These are phyloP conservation scores for Malassezia slooffiae DNA, from an alignment of 1,284 basidiomycete genomes.

Conservation along the genomic window DNA sequence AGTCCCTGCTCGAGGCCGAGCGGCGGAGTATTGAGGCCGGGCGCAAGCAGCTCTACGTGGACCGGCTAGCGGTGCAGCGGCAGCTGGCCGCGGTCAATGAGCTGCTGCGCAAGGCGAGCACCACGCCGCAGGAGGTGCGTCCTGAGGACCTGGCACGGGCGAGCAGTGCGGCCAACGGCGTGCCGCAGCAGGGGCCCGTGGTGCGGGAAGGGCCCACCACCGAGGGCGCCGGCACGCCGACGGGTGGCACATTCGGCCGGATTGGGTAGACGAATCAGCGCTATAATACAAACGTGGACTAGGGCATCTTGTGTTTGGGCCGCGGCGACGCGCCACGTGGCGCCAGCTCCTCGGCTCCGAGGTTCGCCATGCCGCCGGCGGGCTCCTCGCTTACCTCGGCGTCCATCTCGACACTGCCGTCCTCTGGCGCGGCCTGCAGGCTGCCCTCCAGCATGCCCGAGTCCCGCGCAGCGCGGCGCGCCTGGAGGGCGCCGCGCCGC, in stretches of 20 bases:
- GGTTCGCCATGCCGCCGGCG: too few species aligned
- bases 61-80: conserved; percentile 38
- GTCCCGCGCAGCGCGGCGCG: conserved; percentile 8
- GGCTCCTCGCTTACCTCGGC: too few species aligned
- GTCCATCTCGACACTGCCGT: too few species aligned
- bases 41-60: conserved; percentile 36
- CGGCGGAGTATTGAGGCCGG: conserved; percentile 33
- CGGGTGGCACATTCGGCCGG: conserved; percentile 17
- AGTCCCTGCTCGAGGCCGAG: conserved; percentile 39
- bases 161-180: conserved; percentile 22
- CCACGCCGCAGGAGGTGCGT: conserved; percentile 24
- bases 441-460: too few species aligned
- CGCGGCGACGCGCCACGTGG: too few species aligned
- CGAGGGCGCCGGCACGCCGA: conserved; percentile 6
- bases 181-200: conserved; percentile 40
- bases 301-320: conserved; percentile 5
- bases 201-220: conserved; percentile 22
- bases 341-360: too few species aligned
- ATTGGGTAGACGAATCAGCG: conserved; percentile 16
- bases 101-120: conserved; percentile 31
- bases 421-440: too few species aligned
- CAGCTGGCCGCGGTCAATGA: conserved; percentile 39
- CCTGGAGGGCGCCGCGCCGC: conserved; percentile 16
- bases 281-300: neutral
- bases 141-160: conserved; percentile 25